Conservation (phyloP, 148 eudicot species). For the Gaultheria prostrata region DNA sequence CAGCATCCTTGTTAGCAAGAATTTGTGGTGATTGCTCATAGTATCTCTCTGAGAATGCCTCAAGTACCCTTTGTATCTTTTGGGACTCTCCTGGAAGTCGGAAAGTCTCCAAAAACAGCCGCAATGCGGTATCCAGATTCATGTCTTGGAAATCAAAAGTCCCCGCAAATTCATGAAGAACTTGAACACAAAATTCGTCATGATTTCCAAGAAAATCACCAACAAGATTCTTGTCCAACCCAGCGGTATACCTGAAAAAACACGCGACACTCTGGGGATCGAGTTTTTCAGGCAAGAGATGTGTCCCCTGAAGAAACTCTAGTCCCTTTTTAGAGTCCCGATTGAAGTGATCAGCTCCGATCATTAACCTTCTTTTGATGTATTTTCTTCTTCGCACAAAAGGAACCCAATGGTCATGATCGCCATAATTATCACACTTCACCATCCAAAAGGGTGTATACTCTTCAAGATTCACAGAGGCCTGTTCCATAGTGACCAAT, state of each 20-base stretch:
- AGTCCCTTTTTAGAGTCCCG: slow-evolving; percentile 27
- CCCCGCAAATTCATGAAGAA: slow-evolving; percentile 33
- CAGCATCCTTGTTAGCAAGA: slow-evolving; percentile 31
- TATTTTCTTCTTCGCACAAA: slow-evolving; percentile 14
- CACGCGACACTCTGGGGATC: slow-evolving; percentile 31
- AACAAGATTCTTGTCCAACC: slow-evolving; percentile 30
- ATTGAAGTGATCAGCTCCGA: slow-evolving; percentile 21
- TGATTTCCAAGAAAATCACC: slow-evolving; percentile 35
- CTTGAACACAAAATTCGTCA: slow-evolving; percentile 27
- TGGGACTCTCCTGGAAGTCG: slow-evolving; percentile 35
- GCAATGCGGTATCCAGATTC: slow-evolving; percentile 33
- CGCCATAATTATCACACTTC: slow-evolving; percentile 24
- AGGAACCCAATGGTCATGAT: slow-evolving; percentile 22
- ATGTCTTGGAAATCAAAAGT: slow-evolving; percentile 32
- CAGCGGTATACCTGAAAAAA: slow-evolving; percentile 30
- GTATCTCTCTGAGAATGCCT: slow-evolving; percentile 35
- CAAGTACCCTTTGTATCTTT: slow-evolving; percentile 26
- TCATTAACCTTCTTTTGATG: slow-evolving; percentile 26
- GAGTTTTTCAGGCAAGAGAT: slow-evolving; percentile 29
- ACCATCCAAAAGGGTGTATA: slow-evolving; percentile 33
- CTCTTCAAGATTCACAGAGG: slow-evolving; percentile 21
- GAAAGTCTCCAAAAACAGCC: slow-evolving; percentile 32
- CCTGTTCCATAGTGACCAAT: slow-evolving; percentile 10
- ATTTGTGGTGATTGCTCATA: slow-evolving; percentile 33
- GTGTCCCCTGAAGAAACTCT: slow-evolving; percentile 28